Conservation (phyloP, 148 eudicot genomes). For the Vaccinium corymbosum region DNA sequence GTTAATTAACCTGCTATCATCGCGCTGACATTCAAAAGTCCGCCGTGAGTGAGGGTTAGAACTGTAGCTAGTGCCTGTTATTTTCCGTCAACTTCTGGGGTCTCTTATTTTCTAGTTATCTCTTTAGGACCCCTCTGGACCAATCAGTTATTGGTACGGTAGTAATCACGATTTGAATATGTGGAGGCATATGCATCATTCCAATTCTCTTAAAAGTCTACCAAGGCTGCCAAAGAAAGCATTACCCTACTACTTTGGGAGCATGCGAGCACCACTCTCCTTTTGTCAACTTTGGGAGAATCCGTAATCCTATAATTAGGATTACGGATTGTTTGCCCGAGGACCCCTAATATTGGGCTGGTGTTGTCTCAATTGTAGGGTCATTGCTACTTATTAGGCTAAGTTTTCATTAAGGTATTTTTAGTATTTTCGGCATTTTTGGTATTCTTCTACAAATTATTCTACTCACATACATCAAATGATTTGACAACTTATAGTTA, state of each 20-base stretch:
- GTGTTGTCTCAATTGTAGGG: not conserved
- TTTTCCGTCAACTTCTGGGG: not conserved
- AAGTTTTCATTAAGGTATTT: no score
- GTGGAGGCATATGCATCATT: not conserved
- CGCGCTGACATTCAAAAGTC: not conserved
- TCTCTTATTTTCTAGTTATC: not conserved
- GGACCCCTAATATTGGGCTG: not conserved
- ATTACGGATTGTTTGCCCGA: no score
- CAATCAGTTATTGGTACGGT: not conserved
- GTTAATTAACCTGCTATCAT: not conserved
- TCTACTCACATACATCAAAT: no score
- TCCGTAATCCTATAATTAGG: no score
- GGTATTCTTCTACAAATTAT: no score
- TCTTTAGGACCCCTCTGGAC: not conserved
- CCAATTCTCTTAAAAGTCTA: not conserved
- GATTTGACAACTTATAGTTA: no score
- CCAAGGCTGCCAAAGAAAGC: slow-evolving; percentile 2
- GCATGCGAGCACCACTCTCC: not conserved
- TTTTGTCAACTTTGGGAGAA: not conserved
- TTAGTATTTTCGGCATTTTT: no score
- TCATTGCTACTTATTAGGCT: not conserved
- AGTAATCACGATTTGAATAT: not conserved
- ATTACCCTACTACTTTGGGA: not conserved
- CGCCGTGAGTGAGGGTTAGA: not conserved
- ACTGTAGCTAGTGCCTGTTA: not conserved